phyloP scores from a whole-genome alignment of 768 basidiomycete genomes.

The Suillus luteus region DNA sequence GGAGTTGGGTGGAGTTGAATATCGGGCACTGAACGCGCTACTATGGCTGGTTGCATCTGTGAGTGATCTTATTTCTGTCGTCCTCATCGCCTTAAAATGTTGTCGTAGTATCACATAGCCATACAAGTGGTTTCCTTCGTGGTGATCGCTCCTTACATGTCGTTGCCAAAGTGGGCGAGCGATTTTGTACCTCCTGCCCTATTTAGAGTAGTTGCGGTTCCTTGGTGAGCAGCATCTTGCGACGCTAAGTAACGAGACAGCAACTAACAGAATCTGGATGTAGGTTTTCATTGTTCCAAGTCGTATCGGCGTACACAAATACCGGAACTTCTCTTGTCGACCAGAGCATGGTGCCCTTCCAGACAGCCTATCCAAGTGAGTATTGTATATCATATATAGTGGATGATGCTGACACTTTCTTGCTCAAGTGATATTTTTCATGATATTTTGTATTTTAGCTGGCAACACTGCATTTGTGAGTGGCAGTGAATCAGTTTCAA shows the following conservation, averaged over 20 bases:
- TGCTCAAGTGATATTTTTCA: slow-evolving; percentile 54
- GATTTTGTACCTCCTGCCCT: slow-evolving; percentile 64
- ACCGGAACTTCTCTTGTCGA: slow-evolving; percentile 88
- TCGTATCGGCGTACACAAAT: slow-evolving; percentile 86
- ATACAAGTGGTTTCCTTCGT: slow-evolving; percentile 69
- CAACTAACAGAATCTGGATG: neutral
- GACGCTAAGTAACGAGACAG: neutral
- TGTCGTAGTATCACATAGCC: slow-evolving; percentile 74
- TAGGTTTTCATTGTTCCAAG: slow-evolving; percentile 87
- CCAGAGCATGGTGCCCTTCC: slow-evolving; percentile 90
- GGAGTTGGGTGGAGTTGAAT: slow-evolving; percentile 93
- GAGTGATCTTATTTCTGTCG: slow-evolving; percentile 32
- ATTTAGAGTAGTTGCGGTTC: slow-evolving; percentile 52
- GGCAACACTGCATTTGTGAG: slow-evolving; percentile 94
- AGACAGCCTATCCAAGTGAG: slow-evolving; percentile 66
- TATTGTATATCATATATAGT: neutral
- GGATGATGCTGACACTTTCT: neutral
- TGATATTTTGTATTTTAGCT: slow-evolving; percentile 79
- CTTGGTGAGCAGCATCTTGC: slow-evolving; percentile 54
- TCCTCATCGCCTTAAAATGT: neutral
- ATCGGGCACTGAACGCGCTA: slow-evolving; percentile 76
- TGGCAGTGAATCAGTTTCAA: slow-evolving; percentile 23
- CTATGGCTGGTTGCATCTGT: slow-evolving; percentile 81
- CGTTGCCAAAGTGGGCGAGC: slow-evolving; percentile 55
- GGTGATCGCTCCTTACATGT: slow-evolving; percentile 82